phyloP scores from a whole-genome alignment of 176 grass and related monocot genomes.

The Oryza glaberrima region DNA sequence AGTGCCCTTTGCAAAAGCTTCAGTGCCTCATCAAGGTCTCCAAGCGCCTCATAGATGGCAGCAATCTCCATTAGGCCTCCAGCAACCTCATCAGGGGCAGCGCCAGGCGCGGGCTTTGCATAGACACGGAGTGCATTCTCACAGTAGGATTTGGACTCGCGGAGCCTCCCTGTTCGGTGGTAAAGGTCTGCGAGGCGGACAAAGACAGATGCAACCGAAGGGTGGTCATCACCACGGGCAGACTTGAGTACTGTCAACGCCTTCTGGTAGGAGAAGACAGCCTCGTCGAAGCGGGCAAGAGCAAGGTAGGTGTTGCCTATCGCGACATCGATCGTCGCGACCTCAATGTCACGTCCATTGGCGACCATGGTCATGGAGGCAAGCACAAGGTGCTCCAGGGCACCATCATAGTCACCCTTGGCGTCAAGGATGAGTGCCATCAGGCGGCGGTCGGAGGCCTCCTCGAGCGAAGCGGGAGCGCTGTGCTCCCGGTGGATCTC shows the following conservation, averaged over 20 bases:
- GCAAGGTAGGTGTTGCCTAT: slow-evolving; percentile 91
- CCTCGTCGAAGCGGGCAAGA: slow-evolving; percentile 91
- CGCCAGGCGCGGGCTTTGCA: slow-evolving; percentile 66
- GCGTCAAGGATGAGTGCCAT: slow-evolving; percentile 93
- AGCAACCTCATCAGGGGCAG: slow-evolving; percentile 79
- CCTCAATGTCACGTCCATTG: slow-evolving; percentile 80
- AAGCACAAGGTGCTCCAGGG: slow-evolving; percentile 95
- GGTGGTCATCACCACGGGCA: slow-evolving; percentile 72
- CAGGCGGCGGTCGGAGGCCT: slow-evolving; percentile 89
- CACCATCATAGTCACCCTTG: slow-evolving; percentile 86
- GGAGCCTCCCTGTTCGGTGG: slow-evolving; percentile 78
- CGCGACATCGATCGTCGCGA: slow-evolving; percentile 75
- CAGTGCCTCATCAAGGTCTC: slow-evolving; percentile 81
- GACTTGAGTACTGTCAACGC: slow-evolving; percentile 87
- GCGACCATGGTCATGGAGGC: slow-evolving; percentile 94
- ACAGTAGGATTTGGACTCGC: slow-evolving; percentile 92
- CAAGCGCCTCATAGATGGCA: slow-evolving; percentile 84
- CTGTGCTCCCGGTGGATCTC: slow-evolving; percentile 98
- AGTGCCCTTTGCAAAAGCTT: slow-evolving; percentile 89
- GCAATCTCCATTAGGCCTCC: slow-evolving; percentile 93
- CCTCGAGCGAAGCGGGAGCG: slow-evolving; percentile 78
- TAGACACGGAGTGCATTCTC: slow-evolving; percentile 88
- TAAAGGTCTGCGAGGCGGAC: slow-evolving; percentile 92
- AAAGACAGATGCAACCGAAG: slow-evolving; percentile 77
- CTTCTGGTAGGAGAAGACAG: slow-evolving; percentile 99